A percentile compares a stretch with the other conserved stretches of the same genome.
These are phyloP conservation scores for Hyaloscypha hepaticicola DNA, from an alignment of 495 filamentous ascomycete genomes.

Conservation along the genomic window DNA sequence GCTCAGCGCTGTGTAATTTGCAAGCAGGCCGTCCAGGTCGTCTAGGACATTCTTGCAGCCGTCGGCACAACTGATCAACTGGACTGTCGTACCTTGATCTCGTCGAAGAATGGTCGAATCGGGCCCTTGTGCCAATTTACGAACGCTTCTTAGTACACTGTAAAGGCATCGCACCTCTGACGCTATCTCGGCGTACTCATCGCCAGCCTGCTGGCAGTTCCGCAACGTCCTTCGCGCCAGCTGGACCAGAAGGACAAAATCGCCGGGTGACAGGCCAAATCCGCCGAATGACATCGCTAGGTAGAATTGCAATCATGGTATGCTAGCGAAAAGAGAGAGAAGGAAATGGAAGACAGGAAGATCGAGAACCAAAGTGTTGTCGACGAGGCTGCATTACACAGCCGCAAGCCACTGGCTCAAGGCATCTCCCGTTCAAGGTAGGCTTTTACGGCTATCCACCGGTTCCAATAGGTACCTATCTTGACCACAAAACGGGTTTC, in stretches of 20 bases:
- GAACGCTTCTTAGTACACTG: conserved; percentile 44
- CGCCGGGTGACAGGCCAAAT: conserved; percentile 5
- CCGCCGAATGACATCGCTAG: conserved; percentile 17
- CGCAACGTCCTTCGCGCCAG: conserved; percentile 15
- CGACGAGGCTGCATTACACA: background rate
- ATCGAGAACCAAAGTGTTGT: background rate
- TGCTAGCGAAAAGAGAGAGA: background rate
- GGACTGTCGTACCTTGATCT: conserved; percentile 20
- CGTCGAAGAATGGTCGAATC: conserved; percentile 45
- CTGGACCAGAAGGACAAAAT: conserved; percentile 14
- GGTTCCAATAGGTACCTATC: no score
- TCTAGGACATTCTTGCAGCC: conserved; percentile 47
- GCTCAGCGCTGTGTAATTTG: conserved; percentile 2
- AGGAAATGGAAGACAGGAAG: background rate
- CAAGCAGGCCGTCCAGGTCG: conserved; percentile 14
- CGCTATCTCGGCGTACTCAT: conserved; percentile 29
- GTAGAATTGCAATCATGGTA: background rate
- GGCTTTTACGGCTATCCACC: background rate
- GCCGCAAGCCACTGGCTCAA: background rate
- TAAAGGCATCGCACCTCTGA: conserved; percentile 42
- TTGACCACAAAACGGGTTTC: no score
- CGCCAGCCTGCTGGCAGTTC: conserved; percentile 20
- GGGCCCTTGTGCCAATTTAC: conserved; percentile 43
- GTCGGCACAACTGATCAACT: conserved; percentile 40
- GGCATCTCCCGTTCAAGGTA: background rate